A percentile compares a stretch with the other conserved stretches of the same genome.
These are phyloP conservation scores for Hevea brasiliensis DNA, from an alignment of 345 rosid species.

Conservation along the genomic window DNA sequence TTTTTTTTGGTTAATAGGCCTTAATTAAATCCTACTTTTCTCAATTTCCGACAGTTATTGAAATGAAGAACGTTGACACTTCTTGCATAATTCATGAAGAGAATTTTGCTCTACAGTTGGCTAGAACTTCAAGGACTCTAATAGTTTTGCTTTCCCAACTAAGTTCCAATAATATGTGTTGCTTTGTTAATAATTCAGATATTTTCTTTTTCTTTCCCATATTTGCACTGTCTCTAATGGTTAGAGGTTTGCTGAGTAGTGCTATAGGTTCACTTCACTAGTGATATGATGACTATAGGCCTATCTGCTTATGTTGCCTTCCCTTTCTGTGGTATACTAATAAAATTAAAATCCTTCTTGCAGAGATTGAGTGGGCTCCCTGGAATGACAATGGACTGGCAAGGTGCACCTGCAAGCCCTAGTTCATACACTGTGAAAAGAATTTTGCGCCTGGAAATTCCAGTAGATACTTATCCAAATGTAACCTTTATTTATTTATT, in stretches of 20 bases:
- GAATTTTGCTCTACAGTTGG: neutral
- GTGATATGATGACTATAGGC: no score
- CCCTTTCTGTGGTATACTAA: constrained; percentile 8
- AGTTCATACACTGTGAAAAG: constrained; percentile 90
- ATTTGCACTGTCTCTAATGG: neutral
- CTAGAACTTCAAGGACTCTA: neutral
- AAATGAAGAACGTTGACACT: neutral
- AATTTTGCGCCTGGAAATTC: constrained; percentile 96
- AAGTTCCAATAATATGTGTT: neutral
- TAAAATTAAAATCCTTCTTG: constrained; percentile 10
- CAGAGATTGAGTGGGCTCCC: constrained; percentile 84
- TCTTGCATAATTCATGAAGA: no score
- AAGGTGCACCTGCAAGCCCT: constrained; percentile 95
- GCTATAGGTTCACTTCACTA: neutral
- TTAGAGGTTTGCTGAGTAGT: neutral
- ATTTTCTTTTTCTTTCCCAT: no score
- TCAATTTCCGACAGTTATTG: neutral
- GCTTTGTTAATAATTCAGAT: neutral
- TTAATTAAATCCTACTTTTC: neutral
- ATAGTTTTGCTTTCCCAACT: neutral
- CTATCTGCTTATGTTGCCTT: no score
- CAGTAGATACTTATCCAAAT: constrained; percentile 83
- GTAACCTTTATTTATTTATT: constrained; percentile 32
- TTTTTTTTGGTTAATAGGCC: no score
- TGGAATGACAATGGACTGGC: constrained; percentile 99